phyloP scores from a whole-genome alignment of 2,329 filamentous ascomycete genomes.

The Bipolaris bicolor region DNA sequence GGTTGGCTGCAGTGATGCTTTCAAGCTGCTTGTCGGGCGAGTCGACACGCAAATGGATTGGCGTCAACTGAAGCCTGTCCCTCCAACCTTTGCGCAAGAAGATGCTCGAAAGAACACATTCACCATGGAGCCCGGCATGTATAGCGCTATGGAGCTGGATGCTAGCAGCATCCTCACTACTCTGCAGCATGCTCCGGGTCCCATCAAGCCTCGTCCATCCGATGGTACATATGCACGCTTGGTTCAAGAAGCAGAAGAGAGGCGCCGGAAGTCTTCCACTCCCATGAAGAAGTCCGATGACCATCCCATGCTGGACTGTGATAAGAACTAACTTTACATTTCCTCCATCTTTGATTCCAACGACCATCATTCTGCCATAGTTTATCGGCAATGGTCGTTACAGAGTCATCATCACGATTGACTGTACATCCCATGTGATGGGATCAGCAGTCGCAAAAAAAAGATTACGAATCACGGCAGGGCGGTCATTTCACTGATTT shows the following conservation, averaged over 20 bases:
- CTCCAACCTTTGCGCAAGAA: constrained; percentile 17
- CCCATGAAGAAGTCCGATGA: constrained; percentile 18
- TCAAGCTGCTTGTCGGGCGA: constrained; percentile 43
- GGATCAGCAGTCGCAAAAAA: neutral
- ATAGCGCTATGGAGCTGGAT: constrained; percentile 47
- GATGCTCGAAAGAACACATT: constrained; percentile 31
- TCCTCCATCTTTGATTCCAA: neutral
- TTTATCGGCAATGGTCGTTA: neutral
- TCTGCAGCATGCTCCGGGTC: constrained; percentile 38
- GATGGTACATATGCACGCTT: constrained; percentile 41
- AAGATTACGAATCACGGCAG: neutral
- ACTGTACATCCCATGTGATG: neutral
- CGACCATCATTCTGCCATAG: neutral
- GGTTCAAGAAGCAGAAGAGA: constrained; percentile 37
- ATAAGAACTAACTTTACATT: constrained; percentile 3
- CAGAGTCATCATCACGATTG: neutral
- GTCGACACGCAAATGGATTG: constrained; percentile 44
- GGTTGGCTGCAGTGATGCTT: constrained; percentile 46
- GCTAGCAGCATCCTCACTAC: constrained; percentile 47
- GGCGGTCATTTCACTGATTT: neutral
- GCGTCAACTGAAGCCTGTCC: constrained; percentile 39
- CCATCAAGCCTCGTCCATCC: constrained; percentile 35
- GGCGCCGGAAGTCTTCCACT: constrained; percentile 31
- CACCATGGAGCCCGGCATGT: constrained; percentile 37
- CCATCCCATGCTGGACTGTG: constrained; percentile 7